These are phyloP conservation scores for Podospora conica DNA, from an alignment of 495 filamentous ascomycete species.

Conservation along the genomic window DNA sequence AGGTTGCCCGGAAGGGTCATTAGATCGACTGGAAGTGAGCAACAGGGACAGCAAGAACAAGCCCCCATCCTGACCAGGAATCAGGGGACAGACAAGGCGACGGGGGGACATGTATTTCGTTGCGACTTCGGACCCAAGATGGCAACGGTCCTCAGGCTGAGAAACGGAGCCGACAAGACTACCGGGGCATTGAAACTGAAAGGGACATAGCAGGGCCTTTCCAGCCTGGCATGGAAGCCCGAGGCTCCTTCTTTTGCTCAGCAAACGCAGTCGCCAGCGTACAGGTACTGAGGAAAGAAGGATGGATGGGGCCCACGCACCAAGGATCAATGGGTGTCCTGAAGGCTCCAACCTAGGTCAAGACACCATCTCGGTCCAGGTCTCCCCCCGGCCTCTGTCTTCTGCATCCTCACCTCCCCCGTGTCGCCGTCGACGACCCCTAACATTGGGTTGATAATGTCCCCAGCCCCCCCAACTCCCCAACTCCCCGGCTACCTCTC, in stretches of 20 bases:
- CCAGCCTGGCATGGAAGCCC: too few relatives aligned
- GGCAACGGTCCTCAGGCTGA: too few relatives aligned
- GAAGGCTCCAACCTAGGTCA: neutral
- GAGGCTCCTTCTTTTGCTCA: neutral
- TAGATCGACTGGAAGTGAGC: neutral
- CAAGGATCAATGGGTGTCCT: neutral
- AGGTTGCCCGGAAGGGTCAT: neutral
- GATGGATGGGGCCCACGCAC: neutral
- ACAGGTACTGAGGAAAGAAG: neutral
- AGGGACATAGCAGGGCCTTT: too few relatives aligned
- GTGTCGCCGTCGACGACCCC: neutral
- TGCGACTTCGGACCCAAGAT: too few relatives aligned
- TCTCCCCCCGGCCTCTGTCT: neutral
- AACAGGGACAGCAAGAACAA: neutral
- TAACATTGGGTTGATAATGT: neutral
- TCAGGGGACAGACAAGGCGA: too few relatives aligned
- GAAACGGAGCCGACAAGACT: too few relatives aligned
- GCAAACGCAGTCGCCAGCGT: neutral
- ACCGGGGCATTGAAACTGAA: too few relatives aligned
- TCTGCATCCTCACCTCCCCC: neutral
- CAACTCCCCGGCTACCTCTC: neutral
- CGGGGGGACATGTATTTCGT: too few relatives aligned
- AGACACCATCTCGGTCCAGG: neutral
- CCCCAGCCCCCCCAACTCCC: neutral
- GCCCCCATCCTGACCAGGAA: neutral